Conservation (phyloP, 2,329 filamentous ascomycete species). For the Aotearoamyces nothofagi region DNA sequence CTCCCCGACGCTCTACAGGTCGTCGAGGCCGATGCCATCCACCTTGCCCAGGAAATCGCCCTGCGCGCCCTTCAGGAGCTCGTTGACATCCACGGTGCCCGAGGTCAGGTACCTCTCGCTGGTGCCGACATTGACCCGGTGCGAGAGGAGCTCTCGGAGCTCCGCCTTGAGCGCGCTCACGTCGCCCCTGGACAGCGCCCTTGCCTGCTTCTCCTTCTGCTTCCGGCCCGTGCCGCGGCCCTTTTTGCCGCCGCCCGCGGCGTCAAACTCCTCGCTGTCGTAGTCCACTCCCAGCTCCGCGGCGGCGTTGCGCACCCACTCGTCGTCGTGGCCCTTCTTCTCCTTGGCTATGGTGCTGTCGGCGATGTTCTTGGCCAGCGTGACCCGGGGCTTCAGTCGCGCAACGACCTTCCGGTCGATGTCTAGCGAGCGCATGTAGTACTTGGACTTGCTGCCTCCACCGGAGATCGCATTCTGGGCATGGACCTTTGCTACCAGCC, state of each 20-base stretch:
- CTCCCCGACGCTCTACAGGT: conserved; percentile 4
- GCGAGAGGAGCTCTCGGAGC: conserved; percentile 52
- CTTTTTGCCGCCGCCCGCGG: conserved; percentile 38
- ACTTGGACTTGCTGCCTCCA: conserved; percentile 31
- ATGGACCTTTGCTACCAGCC: conserved; percentile 81
- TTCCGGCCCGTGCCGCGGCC: conserved; percentile 60
- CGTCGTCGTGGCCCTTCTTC: conserved; percentile 68
- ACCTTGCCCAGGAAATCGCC: conserved; percentile 27
- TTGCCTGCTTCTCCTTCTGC: conserved; percentile 58
- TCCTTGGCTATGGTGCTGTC: conserved; percentile 77
- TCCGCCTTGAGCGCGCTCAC: conserved; percentile 55
- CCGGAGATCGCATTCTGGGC: conserved; percentile 31
- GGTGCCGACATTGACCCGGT: conserved; percentile 73
- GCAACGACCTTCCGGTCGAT: conserved; percentile 67
- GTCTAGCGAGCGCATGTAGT: conserved; percentile 67
- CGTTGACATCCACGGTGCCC: conserved; percentile 70
- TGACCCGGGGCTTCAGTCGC: conserved; percentile 62
- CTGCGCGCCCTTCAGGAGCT: conserved; percentile 48
- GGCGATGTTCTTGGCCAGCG: conserved; percentile 73
- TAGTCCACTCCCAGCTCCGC: conserved; percentile 92
- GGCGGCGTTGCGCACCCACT: conserved; percentile 70
- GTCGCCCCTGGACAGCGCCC: conserved; percentile 56
- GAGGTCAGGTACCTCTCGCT: conserved; percentile 74
- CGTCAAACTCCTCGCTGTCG: conserved; percentile 72
- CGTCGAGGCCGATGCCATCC: conserved; percentile 19